These are phyloP conservation scores for Oemleria cerasiformis DNA, from an alignment of 306 rosid genomes.

Conservation along the genomic window DNA sequence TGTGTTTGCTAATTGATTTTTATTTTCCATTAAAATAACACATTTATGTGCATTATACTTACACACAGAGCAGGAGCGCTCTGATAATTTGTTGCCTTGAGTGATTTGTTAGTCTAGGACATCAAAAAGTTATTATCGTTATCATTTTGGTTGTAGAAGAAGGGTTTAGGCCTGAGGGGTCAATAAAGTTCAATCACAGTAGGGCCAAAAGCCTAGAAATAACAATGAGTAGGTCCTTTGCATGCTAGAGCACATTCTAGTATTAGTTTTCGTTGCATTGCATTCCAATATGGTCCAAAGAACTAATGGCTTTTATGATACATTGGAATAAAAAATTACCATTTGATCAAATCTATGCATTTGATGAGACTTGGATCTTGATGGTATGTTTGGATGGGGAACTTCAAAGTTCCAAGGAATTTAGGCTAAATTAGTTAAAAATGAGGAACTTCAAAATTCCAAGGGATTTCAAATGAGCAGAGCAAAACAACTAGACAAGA, in stretches of 20 bases:
- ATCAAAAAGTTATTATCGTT: neutral
- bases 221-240: neutral
- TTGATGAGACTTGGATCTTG: neutral
- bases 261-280: neutral
- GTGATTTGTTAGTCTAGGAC: neutral
- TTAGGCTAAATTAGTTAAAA: too few species aligned
- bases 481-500: too few species aligned
- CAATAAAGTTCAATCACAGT: neutral
- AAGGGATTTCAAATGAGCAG: too few species aligned
- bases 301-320: neutral
- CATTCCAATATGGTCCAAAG: neutral
- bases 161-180: neutral
- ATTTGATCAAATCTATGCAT: neutral
- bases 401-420: too few species aligned
- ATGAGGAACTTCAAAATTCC: too few species aligned
- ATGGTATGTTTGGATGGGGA: too few species aligned
- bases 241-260: neutral
- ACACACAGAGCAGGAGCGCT: neutral
- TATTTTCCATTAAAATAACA: neutral
- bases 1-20: slow-evolving; percentile 14
- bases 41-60: neutral
- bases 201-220: neutral
- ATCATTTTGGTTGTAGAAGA: neutral
- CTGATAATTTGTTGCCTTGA: neutral
- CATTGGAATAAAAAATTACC: neutral